Base-by-base conservation (phyloP, 768 basidiomycete genomes). In the Collybiopsis luxurians region DNA sequence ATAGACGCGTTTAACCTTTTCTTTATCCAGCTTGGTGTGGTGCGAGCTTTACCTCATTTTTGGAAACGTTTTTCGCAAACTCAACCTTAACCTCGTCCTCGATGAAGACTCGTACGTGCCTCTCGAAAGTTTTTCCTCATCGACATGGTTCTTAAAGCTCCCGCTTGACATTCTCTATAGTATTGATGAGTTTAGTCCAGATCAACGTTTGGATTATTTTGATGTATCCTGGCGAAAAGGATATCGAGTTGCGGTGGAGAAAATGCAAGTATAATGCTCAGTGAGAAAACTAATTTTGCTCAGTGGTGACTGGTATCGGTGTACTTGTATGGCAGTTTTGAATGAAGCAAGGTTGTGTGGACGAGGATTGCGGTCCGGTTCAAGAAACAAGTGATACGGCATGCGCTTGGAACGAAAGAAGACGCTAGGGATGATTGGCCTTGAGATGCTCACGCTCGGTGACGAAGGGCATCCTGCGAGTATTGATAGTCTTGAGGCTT, bases 21-120 rank as follows among this genome's bases (percentile, higher is more conserved):
- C 31, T 34, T 13, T 34, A 6, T 13, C 6, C 13, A 58, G 57
- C 26, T 27, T 58, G 19, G 57, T 50, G 6, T 58, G 57, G 57
- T 53, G 57, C 28, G 57, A 58, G 23, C 40, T 58, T 4, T 58
- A 58, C 27, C 49, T 58, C 38, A 58, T 58, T 28, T 58, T 52
- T 24, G 57, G 40, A 17, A 52, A 53, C 24, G 38, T 53, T 30
- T 58, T 58, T 28, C 38, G 57, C 19, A 52, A 46, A 24, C 26
- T 58, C 28, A 30, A 58, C 23, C 13, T 58, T 27, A 40, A 27
- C 11, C 49, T 58, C 21, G 11, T 46, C 36, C 57, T 24, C 63
- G 59, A 9, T 64, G 60, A 50, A 59, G 59, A 53, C 58, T 64
- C 44, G 42, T 66, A 6, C 59, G 65, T 46, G 47, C 19, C 19